These are phyloP conservation scores for Intubia oerlemansii DNA, from an alignment of 2,329 filamentous ascomycete genomes.

Conservation along the genomic window DNA sequence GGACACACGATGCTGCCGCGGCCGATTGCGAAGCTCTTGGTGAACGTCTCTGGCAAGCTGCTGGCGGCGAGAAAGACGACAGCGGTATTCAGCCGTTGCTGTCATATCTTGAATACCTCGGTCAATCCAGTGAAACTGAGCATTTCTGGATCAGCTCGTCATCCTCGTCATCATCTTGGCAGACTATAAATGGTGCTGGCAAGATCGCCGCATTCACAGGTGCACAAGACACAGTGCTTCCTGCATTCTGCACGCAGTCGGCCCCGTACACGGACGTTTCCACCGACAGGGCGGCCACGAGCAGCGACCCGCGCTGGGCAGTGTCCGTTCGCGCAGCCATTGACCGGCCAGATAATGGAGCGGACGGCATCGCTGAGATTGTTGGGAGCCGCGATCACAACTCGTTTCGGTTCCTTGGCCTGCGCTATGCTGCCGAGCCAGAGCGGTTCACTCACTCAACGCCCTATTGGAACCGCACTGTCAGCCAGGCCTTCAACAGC, in stretches of 20 bases:
- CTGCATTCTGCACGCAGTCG: slow-evolving; percentile 20
- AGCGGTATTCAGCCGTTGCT: slow-evolving; percentile 13
- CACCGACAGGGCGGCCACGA: slow-evolving; percentile 11
- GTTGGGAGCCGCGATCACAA: slow-evolving; percentile 22
- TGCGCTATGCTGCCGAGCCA: slow-evolving; percentile 23
- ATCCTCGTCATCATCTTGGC: slow-evolving; percentile 1
- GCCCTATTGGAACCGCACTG: slow-evolving; percentile 12
- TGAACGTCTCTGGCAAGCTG: slow-evolving; percentile 18
- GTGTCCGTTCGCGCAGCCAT: slow-evolving; percentile 17
- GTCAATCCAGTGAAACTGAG: slow-evolving; percentile 8
- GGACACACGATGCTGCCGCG: slow-evolving; percentile 12
- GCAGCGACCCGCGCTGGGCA: slow-evolving; percentile 15
- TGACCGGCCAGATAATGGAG: slow-evolving; percentile 9
- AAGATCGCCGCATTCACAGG: slow-evolving; percentile 6
- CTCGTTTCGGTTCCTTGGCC: slow-evolving; percentile 27
- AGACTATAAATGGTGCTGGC: slow-evolving; percentile 12
- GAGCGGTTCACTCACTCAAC: slow-evolving; percentile 22
- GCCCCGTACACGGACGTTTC: slow-evolving; percentile 16
- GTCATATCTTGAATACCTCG: slow-evolving; percentile 17
- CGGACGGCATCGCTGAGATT: slow-evolving; percentile 9
- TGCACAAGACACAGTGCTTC: slow-evolving; percentile 8
- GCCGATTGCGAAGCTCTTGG: slow-evolving; percentile 15
- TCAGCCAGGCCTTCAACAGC: slow-evolving; percentile 8
- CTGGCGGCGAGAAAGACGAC: slow-evolving; percentile 5
- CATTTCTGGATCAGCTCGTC: slow-evolving; percentile 16